A percentile compares a stretch with the other conserved stretches of the same genome.
These are phyloP conservation scores for Fusarium foetens DNA, from an alignment of 2,329 filamentous ascomycete species.

Conservation along the genomic window DNA sequence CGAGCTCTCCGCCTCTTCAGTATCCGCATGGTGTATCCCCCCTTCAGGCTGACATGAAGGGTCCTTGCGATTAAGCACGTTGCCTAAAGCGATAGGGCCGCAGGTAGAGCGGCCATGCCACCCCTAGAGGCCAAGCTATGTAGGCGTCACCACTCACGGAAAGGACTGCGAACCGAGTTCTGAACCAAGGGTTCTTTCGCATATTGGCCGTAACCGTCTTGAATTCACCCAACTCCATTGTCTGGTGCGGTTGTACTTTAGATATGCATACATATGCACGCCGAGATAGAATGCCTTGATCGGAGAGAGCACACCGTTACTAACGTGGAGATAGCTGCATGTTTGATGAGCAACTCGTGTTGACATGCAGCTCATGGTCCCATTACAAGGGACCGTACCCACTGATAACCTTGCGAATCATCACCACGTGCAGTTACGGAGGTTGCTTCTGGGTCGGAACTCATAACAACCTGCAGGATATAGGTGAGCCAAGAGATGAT, in stretches of 20 bases:
- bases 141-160: constrained; percentile 8
- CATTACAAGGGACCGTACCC: constrained; percentile 24
- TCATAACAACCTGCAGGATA: constrained; percentile 18
- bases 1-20: neutral
- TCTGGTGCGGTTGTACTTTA: constrained; percentile 13
- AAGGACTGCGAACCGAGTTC: constrained; percentile 6
- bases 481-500: constrained; percentile 17
- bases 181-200: neutral
- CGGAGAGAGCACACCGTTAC: constrained; percentile 7
- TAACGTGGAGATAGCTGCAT: constrained; percentile 33
- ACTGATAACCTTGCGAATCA: constrained; percentile 21
- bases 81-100: neutral
- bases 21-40: neutral
- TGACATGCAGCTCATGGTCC: constrained; percentile 33
- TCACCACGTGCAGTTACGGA: constrained; percentile 27
- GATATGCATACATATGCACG: constrained; percentile 19
- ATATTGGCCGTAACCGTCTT: constrained; percentile 3
- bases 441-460: constrained; percentile 7
- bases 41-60: neutral
- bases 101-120: constrained; percentile 7
- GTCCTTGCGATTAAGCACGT: constrained; percentile 13
- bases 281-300: constrained; percentile 14
- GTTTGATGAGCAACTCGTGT: constrained; percentile 34
- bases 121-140: neutral
- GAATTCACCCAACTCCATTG: neutral